These are phyloP conservation scores for Phanerochaete sordida DNA, from an alignment of 768 basidiomycete species.

Conservation along the genomic window DNA sequence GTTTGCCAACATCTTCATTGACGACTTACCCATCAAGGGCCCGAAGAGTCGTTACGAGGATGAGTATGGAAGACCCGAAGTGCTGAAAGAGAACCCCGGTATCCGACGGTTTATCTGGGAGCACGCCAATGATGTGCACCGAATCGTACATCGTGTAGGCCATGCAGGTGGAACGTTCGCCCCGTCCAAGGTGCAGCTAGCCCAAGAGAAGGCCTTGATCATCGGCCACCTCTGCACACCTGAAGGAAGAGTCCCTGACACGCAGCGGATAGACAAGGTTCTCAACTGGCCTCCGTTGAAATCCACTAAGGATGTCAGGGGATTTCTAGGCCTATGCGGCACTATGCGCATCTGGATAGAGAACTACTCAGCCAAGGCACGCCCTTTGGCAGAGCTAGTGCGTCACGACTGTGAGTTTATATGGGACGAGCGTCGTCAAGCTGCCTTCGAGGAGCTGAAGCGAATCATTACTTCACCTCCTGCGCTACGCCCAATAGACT, in stretches of 20 bases:
- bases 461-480: conserved; percentile 20
- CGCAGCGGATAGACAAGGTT: conserved; percentile 8
- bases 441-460: conserved; percentile 28
- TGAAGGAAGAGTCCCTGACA: conserved; percentile 12
- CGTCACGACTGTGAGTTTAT: conserved; percentile 25
- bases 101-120: conserved; percentile 21
- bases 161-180: conserved; percentile 14
- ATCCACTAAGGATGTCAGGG: conserved; percentile 14
- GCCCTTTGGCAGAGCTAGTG: conserved; percentile 13
- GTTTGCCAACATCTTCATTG: conserved; percentile 18
- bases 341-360: conserved; percentile 17
- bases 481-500: conserved; percentile 31
- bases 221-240: conserved; percentile 3
- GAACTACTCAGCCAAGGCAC: conserved; percentile 7
- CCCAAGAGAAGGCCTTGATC: neutral
- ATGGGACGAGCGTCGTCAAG: conserved; percentile 27
- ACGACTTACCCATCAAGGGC: conserved; percentile 23
- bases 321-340: conserved; percentile 18
- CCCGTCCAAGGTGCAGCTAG: conserved; percentile 1
- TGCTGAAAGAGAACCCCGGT: conserved; percentile 5
- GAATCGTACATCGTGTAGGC: conserved; percentile 16
- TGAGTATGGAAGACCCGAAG: conserved; percentile 4
- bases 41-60: conserved; percentile 12
- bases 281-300: conserved; percentile 8
- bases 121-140: conserved; percentile 16